Conservation (phyloP, 148 eudicot species). For the Chenopodium berlandieri region DNA sequence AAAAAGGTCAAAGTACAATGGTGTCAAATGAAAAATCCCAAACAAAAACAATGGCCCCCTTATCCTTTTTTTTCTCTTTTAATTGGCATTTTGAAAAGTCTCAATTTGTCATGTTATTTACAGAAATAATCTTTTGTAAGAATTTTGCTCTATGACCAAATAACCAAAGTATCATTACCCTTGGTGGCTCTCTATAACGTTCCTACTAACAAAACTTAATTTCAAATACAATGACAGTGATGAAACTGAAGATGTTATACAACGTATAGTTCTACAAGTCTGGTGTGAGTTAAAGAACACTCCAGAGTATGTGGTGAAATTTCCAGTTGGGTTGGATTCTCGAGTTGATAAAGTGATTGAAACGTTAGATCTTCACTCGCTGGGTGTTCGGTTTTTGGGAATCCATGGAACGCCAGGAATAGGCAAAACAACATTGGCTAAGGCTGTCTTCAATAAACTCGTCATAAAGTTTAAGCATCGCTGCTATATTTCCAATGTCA, state of each 20-base stretch:
- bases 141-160: too few relatives aligned
- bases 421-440: constrained; percentile 72
- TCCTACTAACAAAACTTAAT: too few relatives aligned
- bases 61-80: too few relatives aligned
- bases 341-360: constrained; percentile 34
- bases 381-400: constrained; percentile 37
- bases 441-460: constrained; percentile 56
- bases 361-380: constrained; percentile 27
- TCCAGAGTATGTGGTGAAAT: constrained; percentile 43
- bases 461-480: constrained; percentile 36
- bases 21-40: too few relatives aligned
- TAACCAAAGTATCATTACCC: too few relatives aligned
- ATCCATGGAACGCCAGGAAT: constrained; percentile 60
- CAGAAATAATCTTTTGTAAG: too few relatives aligned
- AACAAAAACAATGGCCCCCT: too few relatives aligned
- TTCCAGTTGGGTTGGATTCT: constrained; percentile 46
- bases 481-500: constrained; percentile 43
- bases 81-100: too few relatives aligned
- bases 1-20: too few relatives aligned
- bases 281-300: constrained; percentile 39
- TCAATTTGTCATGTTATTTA: too few relatives aligned
- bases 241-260: constrained; percentile 33
- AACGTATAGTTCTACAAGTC: constrained; percentile 39
- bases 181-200: too few relatives aligned
- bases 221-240: constrained; percentile 3